Base-by-base conservation (phyloP, 257 asterid species). In the Solanum infundibuliforme region DNA sequence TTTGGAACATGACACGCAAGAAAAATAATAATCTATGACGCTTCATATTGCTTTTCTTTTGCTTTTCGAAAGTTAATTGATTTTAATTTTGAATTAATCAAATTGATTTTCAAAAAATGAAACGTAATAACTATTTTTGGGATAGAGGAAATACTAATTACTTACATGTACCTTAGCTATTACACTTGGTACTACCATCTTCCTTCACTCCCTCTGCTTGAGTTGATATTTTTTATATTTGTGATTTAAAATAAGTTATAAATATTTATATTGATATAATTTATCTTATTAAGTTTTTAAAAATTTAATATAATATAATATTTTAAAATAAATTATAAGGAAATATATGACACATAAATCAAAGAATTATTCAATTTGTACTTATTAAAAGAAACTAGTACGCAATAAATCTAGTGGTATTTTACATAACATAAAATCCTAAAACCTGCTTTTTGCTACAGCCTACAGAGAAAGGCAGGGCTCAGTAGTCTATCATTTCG, bases 1-100 rank as follows among this genome's bases (percentile, higher is more conserved):
- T 91, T 90, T 89, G 94, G 98, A 94, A 85, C 75, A 86, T 62
- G 71, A 62, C 71, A n/a, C 1, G 2, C 29, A 10, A 23, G 6
- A 62, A n/a, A 86, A 55, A 43, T 2, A 43, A 16, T 39, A 84
- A 89, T 32, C 31, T 69, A 60, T 12, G 86, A 73, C 58, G 41
- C 81, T 87, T 87, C 65, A n/a, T 62, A 5, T 62, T n/a, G 0
- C 4, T 62, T 16, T 43, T 4, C 2, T 43, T 43, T 43, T 46
- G 55, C 55, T 46, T 46, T 16, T 52, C n/a, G 1, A 18, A 1
- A 6, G 1, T 52, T 52, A 52, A 18, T 52, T 52, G 60, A 16
- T 48, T 48, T 16, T 5, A 48, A 0, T 16, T 52, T 52, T 52
- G 1, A 16, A 52, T 52, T 52, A 52, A 52, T 52, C 0, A 16